Percentiles rank a stretch among this genome's conserved stretches.
Evolutionary conservation across 208 protist species (phyloP).

Genomic region (Leishmania martiniquensis): DNA sequence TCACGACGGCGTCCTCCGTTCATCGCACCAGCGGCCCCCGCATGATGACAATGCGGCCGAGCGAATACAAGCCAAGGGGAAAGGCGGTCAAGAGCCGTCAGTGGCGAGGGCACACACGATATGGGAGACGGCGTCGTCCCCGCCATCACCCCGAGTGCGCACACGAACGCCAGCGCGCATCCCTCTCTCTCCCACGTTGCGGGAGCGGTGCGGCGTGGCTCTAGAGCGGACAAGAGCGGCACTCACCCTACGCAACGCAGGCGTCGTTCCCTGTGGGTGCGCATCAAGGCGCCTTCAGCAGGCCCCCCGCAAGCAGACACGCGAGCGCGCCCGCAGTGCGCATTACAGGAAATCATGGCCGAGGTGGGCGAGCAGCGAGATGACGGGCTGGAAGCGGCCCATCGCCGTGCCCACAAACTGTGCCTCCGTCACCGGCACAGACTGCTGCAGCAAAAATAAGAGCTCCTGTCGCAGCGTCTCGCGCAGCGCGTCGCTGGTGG

Average conservation of each 20-base stretch:
- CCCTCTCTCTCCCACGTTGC: background rate
- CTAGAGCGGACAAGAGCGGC: background rate
- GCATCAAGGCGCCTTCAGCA: background rate
- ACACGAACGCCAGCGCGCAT: background rate
- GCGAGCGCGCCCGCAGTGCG: too few relatives aligned
- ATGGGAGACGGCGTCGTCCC: background rate
- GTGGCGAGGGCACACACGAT: background rate
- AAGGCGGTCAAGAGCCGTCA: too few relatives aligned
- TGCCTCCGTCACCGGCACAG: constrained; percentile 50
- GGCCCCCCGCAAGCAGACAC: background rate
- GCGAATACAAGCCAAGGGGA: too few relatives aligned
- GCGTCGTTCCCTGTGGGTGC: background rate
- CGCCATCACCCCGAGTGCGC: background rate
- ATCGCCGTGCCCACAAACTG: constrained; percentile 52
- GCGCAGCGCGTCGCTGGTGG: constrained; percentile 52
- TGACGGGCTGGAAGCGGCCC: constrained; percentile 79
- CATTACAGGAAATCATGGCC: constrained; percentile 74
- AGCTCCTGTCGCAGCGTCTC: constrained; percentile 64
- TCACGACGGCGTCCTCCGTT: too few relatives aligned
- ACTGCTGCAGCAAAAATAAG: constrained; percentile 52
- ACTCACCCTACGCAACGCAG: background rate
- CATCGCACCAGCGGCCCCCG: too few relatives aligned
- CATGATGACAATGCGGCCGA: too few relatives aligned
- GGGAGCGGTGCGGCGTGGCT: background rate
- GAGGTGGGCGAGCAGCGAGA: constrained; percentile 76